These are phyloP conservation scores for Trichoderma cornu-damae DNA, from an alignment of 2,329 filamentous ascomycete species.

Conservation along the genomic window DNA sequence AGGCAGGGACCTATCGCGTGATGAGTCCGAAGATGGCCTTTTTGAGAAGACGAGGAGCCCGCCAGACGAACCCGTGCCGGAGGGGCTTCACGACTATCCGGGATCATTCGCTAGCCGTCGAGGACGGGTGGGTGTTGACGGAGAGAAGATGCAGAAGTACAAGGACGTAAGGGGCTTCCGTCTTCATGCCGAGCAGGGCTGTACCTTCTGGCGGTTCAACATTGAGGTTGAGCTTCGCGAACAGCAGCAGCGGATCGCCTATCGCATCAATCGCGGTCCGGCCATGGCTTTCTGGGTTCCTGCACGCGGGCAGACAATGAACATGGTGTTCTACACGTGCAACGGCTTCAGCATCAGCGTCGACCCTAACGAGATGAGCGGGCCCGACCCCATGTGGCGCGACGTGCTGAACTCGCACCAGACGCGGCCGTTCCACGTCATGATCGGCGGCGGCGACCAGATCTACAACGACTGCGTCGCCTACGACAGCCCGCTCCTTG, in stretches of 20 bases:
- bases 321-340: constrained; percentile 97
- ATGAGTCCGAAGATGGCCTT: constrained; percentile 76
- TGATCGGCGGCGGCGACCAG: constrained; percentile 96
- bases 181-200: constrained; percentile 77
- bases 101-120: constrained; percentile 51
- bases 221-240: constrained; percentile 81
- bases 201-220: constrained; percentile 97
- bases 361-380: constrained; percentile 74
- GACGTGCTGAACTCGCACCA: constrained; percentile 93
- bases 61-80: constrained; percentile 40
- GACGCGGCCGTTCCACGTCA: constrained; percentile 89
- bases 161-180: constrained; percentile 78
- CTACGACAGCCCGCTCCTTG: constrained; percentile 68
- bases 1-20: constrained; percentile 67
- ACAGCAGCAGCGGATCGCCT: constrained; percentile 80
- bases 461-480: constrained; percentile 90
- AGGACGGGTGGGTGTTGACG: constrained; percentile 57
- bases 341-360: constrained; percentile 87
- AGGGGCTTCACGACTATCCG: constrained; percentile 44
- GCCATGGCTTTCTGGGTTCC: constrained; percentile 94
- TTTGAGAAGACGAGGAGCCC: constrained; percentile 64
- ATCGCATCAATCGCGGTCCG: constrained; percentile 89
- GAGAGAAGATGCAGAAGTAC: constrained; percentile 74
- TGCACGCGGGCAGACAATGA: constrained; percentile 78
- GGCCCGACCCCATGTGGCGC: constrained; percentile 93